Conservation (phyloP, 2,329 filamentous ascomycete species). For the Fusarium globosum region DNA sequence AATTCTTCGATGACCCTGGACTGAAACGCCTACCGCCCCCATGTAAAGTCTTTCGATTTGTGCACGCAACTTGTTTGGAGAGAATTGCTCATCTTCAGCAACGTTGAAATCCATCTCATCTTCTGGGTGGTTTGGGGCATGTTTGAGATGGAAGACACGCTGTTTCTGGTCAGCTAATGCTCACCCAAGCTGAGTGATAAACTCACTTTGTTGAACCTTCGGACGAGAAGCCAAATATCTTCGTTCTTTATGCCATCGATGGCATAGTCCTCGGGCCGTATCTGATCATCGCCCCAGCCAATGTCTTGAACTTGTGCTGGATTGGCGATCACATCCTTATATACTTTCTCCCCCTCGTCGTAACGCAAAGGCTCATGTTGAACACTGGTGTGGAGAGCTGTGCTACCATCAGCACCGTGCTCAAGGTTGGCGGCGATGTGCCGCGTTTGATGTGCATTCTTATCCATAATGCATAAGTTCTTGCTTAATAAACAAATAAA, state of each 20-base stretch:
- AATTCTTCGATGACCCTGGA: no score
- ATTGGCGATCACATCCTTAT: rapidly evolving
- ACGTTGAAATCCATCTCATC: conserved; percentile 23
- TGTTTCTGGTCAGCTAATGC: rapidly evolving
- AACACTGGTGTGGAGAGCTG: not conserved
- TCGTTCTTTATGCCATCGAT: conserved; percentile 8
- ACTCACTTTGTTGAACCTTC: conserved; percentile 26
- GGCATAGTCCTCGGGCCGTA: not conserved
- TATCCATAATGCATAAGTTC: not conserved
- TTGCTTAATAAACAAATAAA: rapidly evolving
- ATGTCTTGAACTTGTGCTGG: not conserved
- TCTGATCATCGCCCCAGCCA: not conserved
- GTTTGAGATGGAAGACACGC: conserved; percentile 26
- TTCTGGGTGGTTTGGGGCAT: not conserved
- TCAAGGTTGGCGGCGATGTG: conserved; percentile 4
- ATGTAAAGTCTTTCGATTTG: conserved; percentile 83
- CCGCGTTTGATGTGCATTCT: not conserved
- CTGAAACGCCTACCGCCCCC: conserved; percentile 69
- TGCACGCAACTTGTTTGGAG: conserved; percentile 81
- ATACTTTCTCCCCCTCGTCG: rapidly evolving
- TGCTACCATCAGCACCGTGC: not conserved
- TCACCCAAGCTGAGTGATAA: rapidly evolving
- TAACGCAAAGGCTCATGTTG: not conserved
- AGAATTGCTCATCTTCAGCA: conserved; percentile 82
- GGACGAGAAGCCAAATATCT: conserved; percentile 19